phyloP scores from a whole-genome alignment of 208 protist genomes.

The Kentomonas sorsogonicus region DNA sequence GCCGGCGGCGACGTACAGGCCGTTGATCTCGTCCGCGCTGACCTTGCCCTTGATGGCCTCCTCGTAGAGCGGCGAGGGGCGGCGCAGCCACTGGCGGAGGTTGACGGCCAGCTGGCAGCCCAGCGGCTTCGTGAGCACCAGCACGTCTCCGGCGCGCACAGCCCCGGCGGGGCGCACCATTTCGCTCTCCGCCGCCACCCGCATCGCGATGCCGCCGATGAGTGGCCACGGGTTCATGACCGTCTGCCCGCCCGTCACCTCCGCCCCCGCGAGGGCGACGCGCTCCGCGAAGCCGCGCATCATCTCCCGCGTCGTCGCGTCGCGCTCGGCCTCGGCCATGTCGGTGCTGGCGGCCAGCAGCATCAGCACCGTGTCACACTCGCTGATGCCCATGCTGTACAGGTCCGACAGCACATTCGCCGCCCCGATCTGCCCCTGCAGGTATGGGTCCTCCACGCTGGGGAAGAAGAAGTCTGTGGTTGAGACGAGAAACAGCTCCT shows the following conservation, averaged over 20 bases:
- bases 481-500: constrained; percentile 85
- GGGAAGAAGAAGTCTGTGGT: constrained; percentile 97
- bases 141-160: constrained; percentile 73
- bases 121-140: constrained; percentile 96
- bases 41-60: constrained; percentile 57
- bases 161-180: constrained; percentile 85
- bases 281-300: constrained; percentile 92
- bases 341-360: constrained; percentile 89
- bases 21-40: constrained; percentile 54
- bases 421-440: constrained; percentile 92
- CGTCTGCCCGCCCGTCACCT: constrained; percentile 94
- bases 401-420: constrained; percentile 97
- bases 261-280: constrained; percentile 58
- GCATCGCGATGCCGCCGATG: constrained; percentile 91
- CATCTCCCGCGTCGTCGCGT: constrained; percentile 80
- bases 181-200: constrained; percentile 70
- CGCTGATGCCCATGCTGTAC: constrained; percentile 93
- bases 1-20: constrained; percentile 68
- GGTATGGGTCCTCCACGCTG: constrained; percentile 94
- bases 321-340: constrained; percentile 85
- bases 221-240: constrained; percentile 95
- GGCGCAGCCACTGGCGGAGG: constrained; percentile 88
- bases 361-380: constrained; percentile 96
- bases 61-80: constrained; percentile 61
- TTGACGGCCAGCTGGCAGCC: constrained; percentile 93